Evolutionary conservation across 805 yeast genomes (phyloP), one percentile per base, ranked within the genome.

Genomic region (Metschnikowia amazonensis): DNA sequence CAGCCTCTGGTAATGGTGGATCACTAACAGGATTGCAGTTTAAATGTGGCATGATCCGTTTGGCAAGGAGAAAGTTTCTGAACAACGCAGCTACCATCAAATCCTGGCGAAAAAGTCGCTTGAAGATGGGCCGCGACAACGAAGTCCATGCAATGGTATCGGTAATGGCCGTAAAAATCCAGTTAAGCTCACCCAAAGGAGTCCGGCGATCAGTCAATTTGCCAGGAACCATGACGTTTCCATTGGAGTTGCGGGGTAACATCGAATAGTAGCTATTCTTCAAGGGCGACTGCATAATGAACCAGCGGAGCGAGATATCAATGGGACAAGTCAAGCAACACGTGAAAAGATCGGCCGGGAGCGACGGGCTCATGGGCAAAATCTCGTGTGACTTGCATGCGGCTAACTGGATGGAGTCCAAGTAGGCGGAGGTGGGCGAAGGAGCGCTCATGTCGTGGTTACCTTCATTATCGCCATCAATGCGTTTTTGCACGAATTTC

Each of bases 141-240:
- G 90, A 80, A 0, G 96, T 88, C 97, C 98, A 94, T 1, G 99
- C 99, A 43, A 94, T 92, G 0, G 98, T 92, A 64, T 94, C 99
- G 3, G 98, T 92, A 32, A 94, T 89, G 2, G 99, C 97, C 1
- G 97, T 94, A 66, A 92, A 94, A 28, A 94, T 92, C 97, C 98
- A 94, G 63, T 89, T 89, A 44, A 94, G 74, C 62, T 94, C 99
- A 29, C 99, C 99, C 36, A 94, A 67, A 0, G 98, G 97, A 0
- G 98, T 94, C 50, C 97, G 75, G 60, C 98, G 77, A 60, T 94
- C 99, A 2, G 96, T 86, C 38, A 89, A 70, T 51, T 86, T 83
- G 1, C 98, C 98, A 0, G 98, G 97, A 13, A 92, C 87, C 29
- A 79, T 76, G 32, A 90, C 76, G 49, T 74, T 75, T 0, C 82